These are phyloP conservation scores for Aspergillus pseudoglaucus DNA, from an alignment of 2,329 filamentous ascomycete genomes.

Conservation along the genomic window DNA sequence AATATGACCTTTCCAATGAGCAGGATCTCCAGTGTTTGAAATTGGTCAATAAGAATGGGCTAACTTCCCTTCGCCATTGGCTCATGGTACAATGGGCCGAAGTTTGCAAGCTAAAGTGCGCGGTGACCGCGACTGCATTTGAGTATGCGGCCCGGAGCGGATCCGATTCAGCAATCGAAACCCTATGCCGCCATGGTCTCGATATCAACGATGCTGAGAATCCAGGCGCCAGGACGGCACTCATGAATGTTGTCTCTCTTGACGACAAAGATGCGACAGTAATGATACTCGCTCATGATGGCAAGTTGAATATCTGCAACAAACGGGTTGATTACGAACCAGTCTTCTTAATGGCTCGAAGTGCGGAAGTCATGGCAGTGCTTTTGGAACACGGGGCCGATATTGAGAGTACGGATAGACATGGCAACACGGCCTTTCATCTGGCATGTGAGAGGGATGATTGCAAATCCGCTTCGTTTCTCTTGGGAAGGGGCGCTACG, in stretches of 20 bases:
- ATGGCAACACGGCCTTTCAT: conserved; percentile 9
- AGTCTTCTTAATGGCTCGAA: neutral
- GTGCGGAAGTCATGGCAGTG: neutral
- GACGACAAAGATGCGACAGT: neutral
- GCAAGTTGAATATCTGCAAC: neutral
- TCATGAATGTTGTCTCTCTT: no score
- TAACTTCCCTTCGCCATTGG: conserved; percentile 13
- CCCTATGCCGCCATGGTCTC: conserved; percentile 9
- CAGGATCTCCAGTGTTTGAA: neutral
- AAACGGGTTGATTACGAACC: no score
- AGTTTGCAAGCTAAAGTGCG: conserved; percentile 1
- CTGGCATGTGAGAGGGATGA: neutral
- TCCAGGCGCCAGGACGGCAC: neutral
- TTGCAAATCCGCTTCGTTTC: neutral
- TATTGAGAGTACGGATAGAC: neutral
- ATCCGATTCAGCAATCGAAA: conserved; percentile 8
- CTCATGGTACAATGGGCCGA: conserved; percentile 12
- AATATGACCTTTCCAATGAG: neutral
- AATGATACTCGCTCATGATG: neutral
- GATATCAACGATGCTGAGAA: conserved; percentile 11
- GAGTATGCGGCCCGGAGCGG: conserved; percentile 7
- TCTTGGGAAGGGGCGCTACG: neutral
- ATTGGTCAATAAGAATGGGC: conserved; percentile 9
- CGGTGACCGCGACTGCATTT: conserved; percentile 4
- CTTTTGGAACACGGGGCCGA: neutral